Base-by-base conservation (phyloP, 805 yeast genomes). In the Pichia cephalocereana region DNA sequence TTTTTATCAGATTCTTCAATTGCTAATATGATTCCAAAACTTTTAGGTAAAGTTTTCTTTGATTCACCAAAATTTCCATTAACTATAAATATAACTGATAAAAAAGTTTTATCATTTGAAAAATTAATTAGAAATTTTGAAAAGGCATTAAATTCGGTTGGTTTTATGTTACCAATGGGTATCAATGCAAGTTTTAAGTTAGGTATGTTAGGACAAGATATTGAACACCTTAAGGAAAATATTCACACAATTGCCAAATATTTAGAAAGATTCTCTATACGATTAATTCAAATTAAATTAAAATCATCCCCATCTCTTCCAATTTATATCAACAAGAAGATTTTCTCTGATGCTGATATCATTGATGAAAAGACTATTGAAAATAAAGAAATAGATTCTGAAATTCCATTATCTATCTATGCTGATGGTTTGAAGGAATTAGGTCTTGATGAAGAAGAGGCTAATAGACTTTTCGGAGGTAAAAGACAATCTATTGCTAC, bases 1-100 rank as follows among this genome's bases (percentile, higher is more conserved):
- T 86, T 93, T 65, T 62, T 93, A 40, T 82, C 87, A 46, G 99
- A 93, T 67, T 96, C 89, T 53, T 81, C 83, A 37, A 71, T 91
- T 42, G 72, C 88, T 46, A 79, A 89, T 30, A 71, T 86, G 51
- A 74, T 93, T 67, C 99, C 99, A 43, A 79, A 82, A 57, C 68
- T 86, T 37, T 70, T 93, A 54, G 96, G 97, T 48, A 86, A 86
- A 67, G 71, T 78, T 4, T 93, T 89, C 61, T 85, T 80, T 62
- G 72, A 72, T 44, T 60, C 65, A 38, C 67, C 73, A 19, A 86
- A 86, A 62, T 67, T 79, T 40, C 96, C 96, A 46, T 64, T 84
- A 38, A 82, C 90, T 19, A 69, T 87, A 47, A 72, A 73, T 55
- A 37, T 51, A 42, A 55, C 52, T 12, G 47, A 77, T 61, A 46